These are phyloP conservation scores for Leptodontidium sp. DNA, from an alignment of 2,329 filamentous ascomycete genomes.

Conservation along the genomic window DNA sequence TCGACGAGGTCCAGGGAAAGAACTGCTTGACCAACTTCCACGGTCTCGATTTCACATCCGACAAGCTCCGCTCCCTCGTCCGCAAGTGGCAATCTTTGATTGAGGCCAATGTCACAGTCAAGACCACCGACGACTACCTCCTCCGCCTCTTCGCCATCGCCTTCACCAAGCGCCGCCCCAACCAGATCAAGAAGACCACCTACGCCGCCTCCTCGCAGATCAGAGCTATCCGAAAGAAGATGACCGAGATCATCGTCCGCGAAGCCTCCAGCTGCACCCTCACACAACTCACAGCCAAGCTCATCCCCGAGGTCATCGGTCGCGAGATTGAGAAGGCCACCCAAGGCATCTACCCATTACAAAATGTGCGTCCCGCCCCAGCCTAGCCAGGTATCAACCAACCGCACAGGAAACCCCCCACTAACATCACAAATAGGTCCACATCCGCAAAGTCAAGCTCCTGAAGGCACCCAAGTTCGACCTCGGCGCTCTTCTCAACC, in stretches of 20 bases:
- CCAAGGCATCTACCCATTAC: conserved; percentile 99
- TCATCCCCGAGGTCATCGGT: conserved; percentile 99
- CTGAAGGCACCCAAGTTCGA: conserved; percentile 99
- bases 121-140: conserved; percentile 99
- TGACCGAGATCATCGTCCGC: conserved; percentile 98
- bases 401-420: conserved; percentile 6
- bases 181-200: conserved; percentile 99
- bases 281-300: conserved; percentile 95
- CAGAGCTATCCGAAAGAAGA: conserved; percentile 98
- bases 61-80: conserved; percentile 98
- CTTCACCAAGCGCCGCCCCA: conserved; percentile 98
- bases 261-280: conserved; percentile 95
- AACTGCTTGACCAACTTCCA: conserved; percentile 99
- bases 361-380: conserved; percentile 76
- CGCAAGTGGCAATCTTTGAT: conserved; percentile 99
- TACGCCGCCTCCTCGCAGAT: conserved; percentile 98
- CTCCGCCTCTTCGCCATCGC: conserved; percentile 98
- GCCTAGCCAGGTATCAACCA: neutral
- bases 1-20: conserved; percentile 99
- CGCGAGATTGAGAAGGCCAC: conserved; percentile 99
- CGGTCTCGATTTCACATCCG: conserved; percentile 99
- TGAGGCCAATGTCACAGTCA: conserved; percentile 99
- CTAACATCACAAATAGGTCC: conserved; percentile 69
- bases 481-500: conserved; percentile 91
- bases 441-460: conserved; percentile 99